Base-by-base conservation (phyloP, 2,329 filamentous ascomycete genomes). In the Aspergillus nomiae region DNA sequence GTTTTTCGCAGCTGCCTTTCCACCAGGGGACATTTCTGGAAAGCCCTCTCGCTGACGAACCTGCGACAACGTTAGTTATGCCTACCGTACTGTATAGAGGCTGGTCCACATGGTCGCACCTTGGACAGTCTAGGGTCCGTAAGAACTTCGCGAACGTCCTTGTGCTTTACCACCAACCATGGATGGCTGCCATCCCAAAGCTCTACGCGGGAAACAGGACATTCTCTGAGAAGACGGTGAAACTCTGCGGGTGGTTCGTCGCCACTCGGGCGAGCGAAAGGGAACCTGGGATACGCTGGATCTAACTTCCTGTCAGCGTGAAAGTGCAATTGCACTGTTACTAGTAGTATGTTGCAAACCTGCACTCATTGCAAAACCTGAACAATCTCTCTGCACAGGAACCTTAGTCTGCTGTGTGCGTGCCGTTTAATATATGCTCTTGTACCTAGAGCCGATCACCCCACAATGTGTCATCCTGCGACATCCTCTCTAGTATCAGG, bases 181-280 rank as follows among this genome's bases (percentile, higher is more conserved):
- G 57, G 57, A 46, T 53, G 45, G 46, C 57, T 59, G 8, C 57
- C 57, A 19, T 59, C 57, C 57, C 57, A 59, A 12, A 59, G 46
- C 16, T 53, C 51, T 2, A 53, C 57, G 26, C 57, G 57, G 11
- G 45, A 48, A 48, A 48, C 12, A 28, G 45, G 45, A 48, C 45
- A 28, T 48, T 48, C 45, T 48, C 45, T 14, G 12, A 48, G 45
- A 16, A 48, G 45, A 48, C 12, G 45, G 21, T 28, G 45, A 24
- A 28, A 48, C 45, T 48, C 45, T 9, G 24, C 24, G 12, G 45
- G 45, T 48, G 21, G 45, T 24, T 48, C 21, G 4, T 48, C 45
- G 12, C 24, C 45, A 24, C 21, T 48, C 2, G 45, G 21, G 1
- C 45, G 45, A 16, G 45, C 24, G 45, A 48, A 48, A 26, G 45